Conservation (phyloP, 495 filamentous ascomycete genomes). For the Geopyxis carbonaria region DNA sequence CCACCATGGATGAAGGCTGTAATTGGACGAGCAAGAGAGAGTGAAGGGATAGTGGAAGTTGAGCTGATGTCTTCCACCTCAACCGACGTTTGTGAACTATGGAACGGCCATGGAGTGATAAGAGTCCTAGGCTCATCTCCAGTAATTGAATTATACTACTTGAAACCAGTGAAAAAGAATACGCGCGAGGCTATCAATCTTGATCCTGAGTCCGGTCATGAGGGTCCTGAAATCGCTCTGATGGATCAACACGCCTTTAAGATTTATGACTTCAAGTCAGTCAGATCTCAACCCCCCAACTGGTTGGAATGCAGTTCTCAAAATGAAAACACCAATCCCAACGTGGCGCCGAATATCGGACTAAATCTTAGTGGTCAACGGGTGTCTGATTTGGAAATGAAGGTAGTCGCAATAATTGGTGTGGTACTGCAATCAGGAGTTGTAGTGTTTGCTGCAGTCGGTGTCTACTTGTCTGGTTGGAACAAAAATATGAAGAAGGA, state of each 20-base stretch:
- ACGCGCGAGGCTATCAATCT: background rate
- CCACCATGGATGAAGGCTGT: constrained; percentile 35
- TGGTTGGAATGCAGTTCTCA: background rate
- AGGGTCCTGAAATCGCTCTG: background rate
- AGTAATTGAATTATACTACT: background rate
- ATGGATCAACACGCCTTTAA: background rate
- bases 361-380: constrained; percentile 11
- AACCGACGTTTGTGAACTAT: constrained; percentile 14
- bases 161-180: background rate
- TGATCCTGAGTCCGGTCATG: background rate
- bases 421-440: constrained; percentile 15
- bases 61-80: constrained; percentile 24
- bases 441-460: constrained; percentile 17
- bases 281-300: background rate
- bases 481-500: constrained; percentile 14
- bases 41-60: constrained; percentile 14
- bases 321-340: background rate
- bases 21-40: constrained; percentile 31
- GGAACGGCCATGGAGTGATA: constrained; percentile 11
- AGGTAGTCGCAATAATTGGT: constrained; percentile 18
- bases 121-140: constrained; percentile 5
- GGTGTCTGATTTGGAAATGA: constrained; percentile 11
- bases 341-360: constrained; percentile 21
- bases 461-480: constrained; percentile 16
- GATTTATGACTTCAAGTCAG: background rate